Evolutionary conservation across 1,284 basidiomycete genomes (phyloP).

Genomic region (Porodaedalea pini): DNA sequence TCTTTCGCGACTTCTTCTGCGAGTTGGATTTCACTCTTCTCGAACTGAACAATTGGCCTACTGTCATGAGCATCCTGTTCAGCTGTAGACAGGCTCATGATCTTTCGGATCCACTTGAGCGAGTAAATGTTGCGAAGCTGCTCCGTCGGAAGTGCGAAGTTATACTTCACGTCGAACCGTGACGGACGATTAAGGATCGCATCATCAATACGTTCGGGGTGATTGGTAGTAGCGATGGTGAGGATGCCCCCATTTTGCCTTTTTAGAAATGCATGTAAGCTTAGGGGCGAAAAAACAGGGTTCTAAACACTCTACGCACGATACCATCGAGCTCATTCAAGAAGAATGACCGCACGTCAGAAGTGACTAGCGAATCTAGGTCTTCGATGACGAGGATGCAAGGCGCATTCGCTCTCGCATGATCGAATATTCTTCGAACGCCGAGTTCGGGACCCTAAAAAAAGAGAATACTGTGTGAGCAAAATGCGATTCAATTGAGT

Average conservation of each 20-base stretch:
- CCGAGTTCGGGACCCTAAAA: slow-evolving; percentile 31
- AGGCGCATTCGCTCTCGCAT: slow-evolving; percentile 34
- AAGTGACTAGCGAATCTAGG: slow-evolving; percentile 40
- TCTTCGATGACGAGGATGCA: slow-evolving; percentile 47
- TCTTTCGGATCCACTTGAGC: slow-evolving; percentile 28
- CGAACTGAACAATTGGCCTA: not conserved
- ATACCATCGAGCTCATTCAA: slow-evolving; percentile 45
- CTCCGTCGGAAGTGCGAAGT: slow-evolving; percentile 31
- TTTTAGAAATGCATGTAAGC: slow-evolving; percentile 19
- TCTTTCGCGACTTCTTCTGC: slow-evolving; percentile 25
- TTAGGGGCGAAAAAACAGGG: not conserved
- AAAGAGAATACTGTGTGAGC: not conserved
- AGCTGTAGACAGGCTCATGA: slow-evolving; percentile 5
- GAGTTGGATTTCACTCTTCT: not conserved
- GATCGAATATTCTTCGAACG: slow-evolving; percentile 32
- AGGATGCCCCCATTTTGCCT: slow-evolving; percentile 40
- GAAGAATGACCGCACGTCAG: slow-evolving; percentile 42
- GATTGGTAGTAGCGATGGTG: slow-evolving; percentile 47
- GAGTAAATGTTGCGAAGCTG: slow-evolving; percentile 27
- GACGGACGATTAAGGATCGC: slow-evolving; percentile 44
- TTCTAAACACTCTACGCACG: slow-evolving; percentile 19
- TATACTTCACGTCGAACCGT: slow-evolving; percentile 47
- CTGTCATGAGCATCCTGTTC: not conserved
- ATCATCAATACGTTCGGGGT: slow-evolving; percentile 45
- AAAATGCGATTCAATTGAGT: not conserved